phyloP scores from a whole-genome alignment of 2,329 filamentous ascomycete genomes.

The Penicillium janthinellum region DNA sequence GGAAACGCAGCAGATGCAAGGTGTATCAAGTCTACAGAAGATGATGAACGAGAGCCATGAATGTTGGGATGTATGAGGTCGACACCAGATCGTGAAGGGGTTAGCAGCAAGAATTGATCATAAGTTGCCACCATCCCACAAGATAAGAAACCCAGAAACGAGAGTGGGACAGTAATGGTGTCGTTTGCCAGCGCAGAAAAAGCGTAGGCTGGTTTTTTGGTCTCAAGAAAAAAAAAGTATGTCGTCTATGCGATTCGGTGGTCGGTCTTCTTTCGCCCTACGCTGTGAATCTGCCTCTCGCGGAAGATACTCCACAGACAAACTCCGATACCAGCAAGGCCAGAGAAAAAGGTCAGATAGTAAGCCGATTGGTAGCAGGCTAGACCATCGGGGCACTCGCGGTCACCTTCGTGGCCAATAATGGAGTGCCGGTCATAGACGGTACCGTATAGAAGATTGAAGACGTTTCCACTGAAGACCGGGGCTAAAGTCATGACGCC shows the following conservation, averaged over 20 bases:
- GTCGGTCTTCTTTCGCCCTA: conserved; percentile 31
- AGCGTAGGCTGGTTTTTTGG: not conserved
- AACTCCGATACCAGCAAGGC: conserved; percentile 67
- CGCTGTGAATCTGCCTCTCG: conserved; percentile 37
- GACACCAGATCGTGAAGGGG: conserved; percentile 4
- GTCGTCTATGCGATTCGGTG: conserved; percentile 36
- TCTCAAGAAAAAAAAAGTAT: not conserved
- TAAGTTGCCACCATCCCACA: not conserved
- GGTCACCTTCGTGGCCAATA: conserved; percentile 67
- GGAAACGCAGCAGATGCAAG: conserved; percentile 6
- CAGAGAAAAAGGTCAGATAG: conserved; percentile 72
- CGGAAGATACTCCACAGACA: conserved; percentile 60
- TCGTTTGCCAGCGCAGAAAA: not conserved
- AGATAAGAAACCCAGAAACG: not conserved
- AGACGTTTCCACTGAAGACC: conserved; percentile 83
- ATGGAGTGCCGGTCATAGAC: conserved; percentile 81
- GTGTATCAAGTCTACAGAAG: conserved; percentile 20
- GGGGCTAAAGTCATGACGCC: conserved; percentile 90
- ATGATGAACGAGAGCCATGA: not conserved
- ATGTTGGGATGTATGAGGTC: conserved; percentile 8
- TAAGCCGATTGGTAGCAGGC: conserved; percentile 83
- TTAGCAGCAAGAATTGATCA: conserved; percentile 13
- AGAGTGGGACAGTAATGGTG: not conserved
- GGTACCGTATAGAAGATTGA: conserved; percentile 85
- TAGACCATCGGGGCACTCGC: conserved; percentile 74